Conservation (phyloP, 2,329 filamentous ascomycete genomes). For the Setomelanomma holmii region DNA sequence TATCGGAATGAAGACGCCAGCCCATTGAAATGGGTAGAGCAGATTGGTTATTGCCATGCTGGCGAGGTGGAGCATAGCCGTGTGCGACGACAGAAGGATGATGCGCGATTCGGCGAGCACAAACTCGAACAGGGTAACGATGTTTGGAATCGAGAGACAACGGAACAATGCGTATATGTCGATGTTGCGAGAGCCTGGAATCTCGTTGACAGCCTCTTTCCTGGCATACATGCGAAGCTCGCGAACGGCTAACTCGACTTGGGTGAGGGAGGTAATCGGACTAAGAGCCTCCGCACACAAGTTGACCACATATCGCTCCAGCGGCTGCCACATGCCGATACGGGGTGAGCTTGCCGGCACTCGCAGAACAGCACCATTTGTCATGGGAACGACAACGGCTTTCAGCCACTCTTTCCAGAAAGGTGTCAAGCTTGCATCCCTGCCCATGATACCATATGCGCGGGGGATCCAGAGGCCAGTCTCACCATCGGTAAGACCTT, state of each 20-base stretch:
- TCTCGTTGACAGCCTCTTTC: constrained; percentile 90
- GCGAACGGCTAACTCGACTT: constrained; percentile 88
- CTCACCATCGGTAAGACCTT: constrained; percentile 92
- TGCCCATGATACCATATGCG: constrained; percentile 89
- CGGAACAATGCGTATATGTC: constrained; percentile 94
- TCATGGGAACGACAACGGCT: constrained; percentile 94
- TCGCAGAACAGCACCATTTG: constrained; percentile 79
- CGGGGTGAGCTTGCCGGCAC: constrained; percentile 88
- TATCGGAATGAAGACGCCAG: constrained; percentile 91
- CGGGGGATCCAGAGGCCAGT: constrained; percentile 95
- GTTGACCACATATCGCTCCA: constrained; percentile 97
- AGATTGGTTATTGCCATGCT: constrained; percentile 86
- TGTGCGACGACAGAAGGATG: constrained; percentile 94
- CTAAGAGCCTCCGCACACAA: constrained; percentile 94
- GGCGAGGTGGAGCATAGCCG: constrained; percentile 92
- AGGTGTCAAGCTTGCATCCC: constrained; percentile 79
- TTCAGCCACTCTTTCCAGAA: constrained; percentile 99
- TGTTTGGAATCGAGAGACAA: constrained; percentile 87
- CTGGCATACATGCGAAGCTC: constrained; percentile 91
- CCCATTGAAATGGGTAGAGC: constrained; percentile 90
- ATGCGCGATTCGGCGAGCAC: constrained; percentile 92
- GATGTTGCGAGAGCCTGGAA: constrained; percentile 88
- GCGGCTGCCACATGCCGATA: constrained; percentile 91
- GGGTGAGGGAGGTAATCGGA: constrained; percentile 90
- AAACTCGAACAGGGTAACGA: constrained; percentile 92